Evolutionary conservation across 768 basidiomycete genomes (phyloP).

Genomic region (Crepidotus variabilis): DNA sequence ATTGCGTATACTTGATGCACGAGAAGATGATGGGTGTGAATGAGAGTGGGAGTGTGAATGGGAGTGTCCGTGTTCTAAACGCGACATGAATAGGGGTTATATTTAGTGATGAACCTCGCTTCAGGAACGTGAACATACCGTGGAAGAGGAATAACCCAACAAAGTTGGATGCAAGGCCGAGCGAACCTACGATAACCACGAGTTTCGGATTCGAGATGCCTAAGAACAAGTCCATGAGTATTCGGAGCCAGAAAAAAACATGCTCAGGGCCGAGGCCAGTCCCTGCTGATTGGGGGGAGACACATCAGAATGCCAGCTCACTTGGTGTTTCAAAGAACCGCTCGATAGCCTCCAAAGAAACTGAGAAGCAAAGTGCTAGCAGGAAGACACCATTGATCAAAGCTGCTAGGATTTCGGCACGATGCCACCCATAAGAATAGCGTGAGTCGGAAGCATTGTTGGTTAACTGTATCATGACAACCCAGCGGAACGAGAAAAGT

Average conservation of each 20-base stretch:
- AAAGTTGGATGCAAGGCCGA: conserved; percentile 89
- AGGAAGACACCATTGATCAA: conserved; percentile 96
- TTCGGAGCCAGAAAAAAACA: conserved; percentile 5
- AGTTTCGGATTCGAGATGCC: conserved; percentile 89
- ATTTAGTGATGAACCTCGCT: conserved; percentile 2
- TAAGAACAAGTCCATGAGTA: conserved; percentile 22
- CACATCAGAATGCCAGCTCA: conserved; percentile 24
- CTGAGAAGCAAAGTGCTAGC: conserved; percentile 94
- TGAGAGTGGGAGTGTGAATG: conserved; percentile 50
- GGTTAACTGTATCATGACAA: conserved; percentile 50
- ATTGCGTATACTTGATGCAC: conserved; percentile 29
- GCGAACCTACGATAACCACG: conserved; percentile 84
- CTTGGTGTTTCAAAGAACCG: conserved; percentile 86
- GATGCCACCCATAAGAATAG: conserved; percentile 99
- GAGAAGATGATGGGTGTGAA: conserved; percentile 26
- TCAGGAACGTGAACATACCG: conserved; percentile 44
- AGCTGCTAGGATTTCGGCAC: conserved; percentile 94
- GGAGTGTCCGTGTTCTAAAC: conserved; percentile 63
- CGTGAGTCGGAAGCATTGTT: conserved; percentile 54
- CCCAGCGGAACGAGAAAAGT: not conserved
- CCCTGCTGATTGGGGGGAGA: not conserved
- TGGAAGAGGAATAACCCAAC: conserved; percentile 94
- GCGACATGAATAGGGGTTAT: conserved; percentile 1
- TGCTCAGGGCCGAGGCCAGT: not conserved
- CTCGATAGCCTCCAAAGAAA: conserved; percentile 86